Percentiles rank a stretch among this genome's conserved stretches.
Evolutionary conservation across 768 basidiomycete genomes (phyloP).

Genomic region (Termitomyces sp.): DNA sequence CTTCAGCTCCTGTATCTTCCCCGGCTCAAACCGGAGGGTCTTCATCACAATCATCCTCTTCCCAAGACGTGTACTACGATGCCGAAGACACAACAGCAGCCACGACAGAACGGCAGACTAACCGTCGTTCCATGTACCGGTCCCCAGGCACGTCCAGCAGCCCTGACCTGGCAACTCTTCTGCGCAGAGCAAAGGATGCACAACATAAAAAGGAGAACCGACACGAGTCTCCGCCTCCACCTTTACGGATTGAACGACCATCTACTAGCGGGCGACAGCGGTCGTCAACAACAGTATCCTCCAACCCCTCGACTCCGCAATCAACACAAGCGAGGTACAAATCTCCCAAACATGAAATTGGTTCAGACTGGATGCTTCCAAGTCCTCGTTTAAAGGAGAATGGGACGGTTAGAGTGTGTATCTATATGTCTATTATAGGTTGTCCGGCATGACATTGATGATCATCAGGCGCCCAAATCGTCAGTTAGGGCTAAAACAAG

Average conservation of each 20-base stretch:
- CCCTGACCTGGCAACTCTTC: slow-evolving; percentile 84
- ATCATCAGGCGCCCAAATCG: slow-evolving; percentile 42
- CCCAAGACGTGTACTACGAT: slow-evolving; percentile 58
- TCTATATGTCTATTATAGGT: background rate
- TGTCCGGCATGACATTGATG: slow-evolving; percentile 1
- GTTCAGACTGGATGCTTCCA: slow-evolving; percentile 42
- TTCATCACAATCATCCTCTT: slow-evolving; percentile 46
- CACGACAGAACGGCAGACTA: slow-evolving; percentile 56
- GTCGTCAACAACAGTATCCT: slow-evolving; percentile 35
- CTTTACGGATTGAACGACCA: slow-evolving; percentile 32
- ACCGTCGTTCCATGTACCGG: slow-evolving; percentile 82
- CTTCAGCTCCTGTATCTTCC: slow-evolving; percentile 33
- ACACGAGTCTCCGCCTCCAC: slow-evolving; percentile 34
- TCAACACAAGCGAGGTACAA: slow-evolving; percentile 27
- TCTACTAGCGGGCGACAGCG: slow-evolving; percentile 28
- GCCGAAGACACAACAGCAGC: slow-evolving; percentile 39
- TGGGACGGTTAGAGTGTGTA: slow-evolving; percentile 45
- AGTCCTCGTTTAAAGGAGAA: slow-evolving; percentile 42
- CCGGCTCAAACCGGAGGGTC: slow-evolving; percentile 21
- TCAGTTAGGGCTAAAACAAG: slow-evolving; percentile 77
- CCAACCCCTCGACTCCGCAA: slow-evolving; percentile 20
- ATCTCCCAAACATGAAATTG: slow-evolving; percentile 11
- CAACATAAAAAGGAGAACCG: slow-evolving; percentile 27
- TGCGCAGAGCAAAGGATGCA: slow-evolving; percentile 66
- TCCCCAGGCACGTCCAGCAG: slow-evolving; percentile 86